Conservation (phyloP, 2,329 filamentous ascomycete species). For the Sporothrix phasma region DNA sequence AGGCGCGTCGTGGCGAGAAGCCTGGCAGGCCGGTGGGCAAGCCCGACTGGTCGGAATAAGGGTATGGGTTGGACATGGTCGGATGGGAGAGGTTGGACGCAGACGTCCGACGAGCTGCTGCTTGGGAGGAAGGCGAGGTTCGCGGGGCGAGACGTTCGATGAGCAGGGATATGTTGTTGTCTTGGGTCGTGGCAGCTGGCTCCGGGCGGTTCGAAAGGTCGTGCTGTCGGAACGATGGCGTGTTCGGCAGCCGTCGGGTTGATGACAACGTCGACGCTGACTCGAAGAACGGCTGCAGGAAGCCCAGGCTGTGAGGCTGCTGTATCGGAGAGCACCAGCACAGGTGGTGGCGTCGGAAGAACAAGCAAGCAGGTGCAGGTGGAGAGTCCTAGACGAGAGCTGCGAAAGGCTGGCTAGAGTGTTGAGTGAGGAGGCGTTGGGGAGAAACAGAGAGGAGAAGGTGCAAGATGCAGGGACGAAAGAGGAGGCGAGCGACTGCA, state of each 20-base stretch:
- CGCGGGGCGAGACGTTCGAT: not conserved
- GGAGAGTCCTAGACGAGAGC: no score
- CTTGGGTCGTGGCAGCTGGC: not conserved
- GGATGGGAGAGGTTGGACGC: slow-evolving; percentile 2
- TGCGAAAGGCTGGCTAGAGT: not conserved
- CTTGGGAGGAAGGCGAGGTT: not conserved
- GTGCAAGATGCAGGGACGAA: not conserved
- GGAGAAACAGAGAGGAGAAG: not conserved
- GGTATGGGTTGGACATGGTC: slow-evolving; percentile 36
- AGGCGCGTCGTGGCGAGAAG: slow-evolving; percentile 29
- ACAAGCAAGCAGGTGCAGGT: not conserved
- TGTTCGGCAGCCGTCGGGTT: not conserved
- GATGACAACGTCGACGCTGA: not conserved
- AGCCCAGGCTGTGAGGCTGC: not conserved
- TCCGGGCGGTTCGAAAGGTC: not conserved
- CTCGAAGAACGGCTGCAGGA: not conserved
- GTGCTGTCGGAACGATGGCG: not conserved
- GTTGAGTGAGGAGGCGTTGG: not conserved
- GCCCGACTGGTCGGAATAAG: slow-evolving; percentile 24
- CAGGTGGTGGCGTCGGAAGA: not conserved
- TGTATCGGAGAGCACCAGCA: not conserved
- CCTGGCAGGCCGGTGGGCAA: slow-evolving; percentile 21
- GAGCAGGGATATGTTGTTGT: not conserved
- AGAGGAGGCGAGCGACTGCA: not conserved
- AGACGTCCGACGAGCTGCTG: not conserved